Base-by-base conservation (phyloP, 2,329 filamentous ascomycete genomes). In the Botrytis deweyae region DNA sequence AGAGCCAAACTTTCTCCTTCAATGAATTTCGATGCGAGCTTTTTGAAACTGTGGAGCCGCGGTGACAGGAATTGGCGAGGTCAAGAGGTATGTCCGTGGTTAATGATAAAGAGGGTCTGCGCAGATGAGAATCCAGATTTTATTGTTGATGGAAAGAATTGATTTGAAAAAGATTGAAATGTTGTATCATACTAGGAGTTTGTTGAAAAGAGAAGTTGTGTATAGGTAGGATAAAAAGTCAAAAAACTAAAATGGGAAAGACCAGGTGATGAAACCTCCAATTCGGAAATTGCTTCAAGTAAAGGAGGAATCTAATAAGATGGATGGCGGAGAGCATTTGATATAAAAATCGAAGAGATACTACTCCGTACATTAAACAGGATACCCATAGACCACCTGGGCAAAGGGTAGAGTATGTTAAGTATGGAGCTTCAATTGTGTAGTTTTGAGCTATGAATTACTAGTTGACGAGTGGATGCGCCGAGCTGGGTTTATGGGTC, bases 401-500 rank as follows among this genome's bases (percentile, higher is more conserved):
- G 49, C 49, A 46, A 22, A 44, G 25, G 29, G 29, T 10, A 49
- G 44, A 22, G 16, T 16, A 36, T 46, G 12, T 61, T 16, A n/a
- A 52, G 42, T 52, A 67, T 52, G 64, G 33, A 67, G 44, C 29
- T 38, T 52, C 44, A 36, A 36, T 8, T 62, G 14, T n/a, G 65
- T 55, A 67, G 46, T 40, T 25, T 33, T 55, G 46, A 67, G 22
- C 22, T 52, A 38, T 36, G 46, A 36, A 67, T 67, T 40, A 29
- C 46, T 52, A 55, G 33, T 40, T n/a, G n/a, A 40, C 42, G 29
- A 29, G 65, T 68, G 65, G 65, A 68, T 68, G 65, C 65, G 46
- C 65, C 65, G 65, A 68, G 65, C 65, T 68, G 65, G 46, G 46
- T 68, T 55, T 18, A 55, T 40, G 36, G 65, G 65, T 42, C 65